Base-by-base conservation (phyloP, 805 yeast genomes). In the Jamesozyma lodderae region DNA sequence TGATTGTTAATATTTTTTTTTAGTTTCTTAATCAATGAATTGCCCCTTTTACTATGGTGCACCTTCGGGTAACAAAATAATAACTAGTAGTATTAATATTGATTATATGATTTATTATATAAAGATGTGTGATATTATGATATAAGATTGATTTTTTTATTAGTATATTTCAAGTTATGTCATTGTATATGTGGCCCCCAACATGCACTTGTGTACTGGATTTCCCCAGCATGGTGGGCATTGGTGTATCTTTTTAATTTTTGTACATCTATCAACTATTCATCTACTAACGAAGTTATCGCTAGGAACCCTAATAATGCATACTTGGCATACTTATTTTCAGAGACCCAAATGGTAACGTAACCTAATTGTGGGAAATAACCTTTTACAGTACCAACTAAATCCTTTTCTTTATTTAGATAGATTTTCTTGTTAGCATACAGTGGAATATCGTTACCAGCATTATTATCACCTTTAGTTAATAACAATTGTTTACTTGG, bases 401-500 rank as follows among this genome's bases (percentile, higher is more conserved):
- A 72, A 54, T 92, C 97, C 11, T 64, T 68, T 29, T 77, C 72
- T 46, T 88, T 78, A 50, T 84, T 78, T 51, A 92, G 67, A 52
- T 92, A 92, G 33, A 67, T 67, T 53, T 85, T 88, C 39, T 75
- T 77, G 46, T 75, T 70, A 1, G 87, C 82, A 57, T 92, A 92
- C 33, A 92, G 69, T 13, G 85, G 80, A 47, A 92, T 69, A 61
- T 92, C 98, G 61, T 92, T 94, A 37, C 82, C 79, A 3, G 88
- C 84, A 57, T 92, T 92, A 59, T 92, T 92, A 60, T 92, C 98
- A 60, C 98, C 98, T 60, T 92, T 92, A 1, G 98, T 92, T 43
- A 92, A 70, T 35, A 92, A 60, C 35, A 79, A 66, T 61, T 88
- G 96, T 55, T 77, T 64, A 6, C 45, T 49, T 35, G 52, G 56